A percentile compares a stretch with the other conserved stretches of the same genome.
Evolutionary conservation across 805 yeast species (phyloP).

Genomic region (Myxozyma geophila): DNA sequence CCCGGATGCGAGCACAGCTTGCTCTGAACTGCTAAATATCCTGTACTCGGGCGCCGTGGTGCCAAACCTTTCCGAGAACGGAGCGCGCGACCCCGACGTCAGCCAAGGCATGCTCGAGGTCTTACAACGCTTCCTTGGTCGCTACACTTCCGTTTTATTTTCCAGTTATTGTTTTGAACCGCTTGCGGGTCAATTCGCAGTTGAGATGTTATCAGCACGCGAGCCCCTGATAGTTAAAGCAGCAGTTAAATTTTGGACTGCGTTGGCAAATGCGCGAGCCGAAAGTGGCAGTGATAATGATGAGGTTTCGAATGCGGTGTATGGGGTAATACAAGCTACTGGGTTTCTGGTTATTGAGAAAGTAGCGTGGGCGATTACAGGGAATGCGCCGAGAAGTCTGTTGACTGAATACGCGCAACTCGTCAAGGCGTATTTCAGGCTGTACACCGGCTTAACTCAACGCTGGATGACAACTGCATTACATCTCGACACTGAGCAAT

Average conservation of each 20-base stretch:
- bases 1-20: background rate
- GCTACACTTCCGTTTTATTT: conserved; percentile 32
- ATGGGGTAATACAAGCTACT: conserved; percentile 7
- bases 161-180: conserved; percentile 10
- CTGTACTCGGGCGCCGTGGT: conserved; percentile 16
- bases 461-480: conserved; percentile 18
- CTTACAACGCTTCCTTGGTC: conserved; percentile 34
- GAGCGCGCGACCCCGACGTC: conserved; percentile 39
- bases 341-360: conserved; percentile 5
- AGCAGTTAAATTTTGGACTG: conserved; percentile 60
- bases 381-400: conserved; percentile 31
- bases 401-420: conserved; percentile 27
- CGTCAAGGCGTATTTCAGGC: conserved; percentile 16
- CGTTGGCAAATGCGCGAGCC: conserved; percentile 44
- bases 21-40: conserved; percentile 10
- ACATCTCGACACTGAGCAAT: background rate
- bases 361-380: conserved; percentile 30
- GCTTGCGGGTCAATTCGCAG: conserved; percentile 45
- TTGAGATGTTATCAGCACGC: conserved; percentile 51
- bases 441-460: conserved; percentile 13
- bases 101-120: conserved; percentile 41
- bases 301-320: background rate
- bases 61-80: background rate
- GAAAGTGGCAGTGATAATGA: conserved; percentile 1
- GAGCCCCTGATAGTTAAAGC: conserved; percentile 63